A percentile compares a stretch with the other conserved stretches of the same genome.
phyloP scores from a whole-genome alignment of 768 basidiomycete species.

The Mycena metata region DNA sequence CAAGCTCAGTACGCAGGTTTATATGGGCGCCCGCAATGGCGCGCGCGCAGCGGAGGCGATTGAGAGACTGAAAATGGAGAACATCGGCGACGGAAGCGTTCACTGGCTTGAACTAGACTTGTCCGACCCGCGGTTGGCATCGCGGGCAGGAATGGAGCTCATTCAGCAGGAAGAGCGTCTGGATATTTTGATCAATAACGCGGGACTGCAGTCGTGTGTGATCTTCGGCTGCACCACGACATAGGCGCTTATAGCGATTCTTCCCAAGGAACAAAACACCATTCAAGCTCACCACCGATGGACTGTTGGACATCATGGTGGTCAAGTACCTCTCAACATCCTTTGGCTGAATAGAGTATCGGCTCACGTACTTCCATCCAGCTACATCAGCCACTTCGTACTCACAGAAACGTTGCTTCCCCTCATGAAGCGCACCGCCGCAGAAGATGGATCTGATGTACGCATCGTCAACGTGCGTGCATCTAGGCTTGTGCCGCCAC shows the following conservation, averaged over 20 bases:
- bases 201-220: slow-evolving; percentile 28
- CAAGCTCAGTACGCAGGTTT: slow-evolving; percentile 27
- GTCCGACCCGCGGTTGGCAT: slow-evolving; percentile 50
- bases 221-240: slow-evolving; percentile 16
- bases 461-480: slow-evolving; percentile 67
- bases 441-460: slow-evolving; percentile 60
- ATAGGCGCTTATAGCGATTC: slow-evolving; percentile 6
- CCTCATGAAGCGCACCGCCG: slow-evolving; percentile 60
- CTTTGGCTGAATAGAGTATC: neutral
- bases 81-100: slow-evolving; percentile 48
- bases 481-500: no score
- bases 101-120: slow-evolving; percentile 56
- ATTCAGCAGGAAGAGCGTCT: slow-evolving; percentile 55
- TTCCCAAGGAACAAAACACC: slow-evolving; percentile 5
- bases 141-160: slow-evolving; percentile 52
- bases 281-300: slow-evolving; percentile 22
- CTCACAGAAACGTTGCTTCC: slow-evolving; percentile 64
- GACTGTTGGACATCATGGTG: slow-evolving; percentile 36
- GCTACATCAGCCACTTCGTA: slow-evolving; percentile 61
- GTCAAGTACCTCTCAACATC: slow-evolving; percentile 33
- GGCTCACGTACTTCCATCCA: slow-evolving; percentile 37
- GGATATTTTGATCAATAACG: slow-evolving; percentile 54
- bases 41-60: slow-evolving; percentile 49
- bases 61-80: slow-evolving; percentile 49
- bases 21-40: slow-evolving; percentile 52